Percentiles rank a stretch among this genome's conserved stretches.
Evolutionary conservation across 108 stramenopile species (phyloP).

Genomic region (Cyclotella kingstonii): DNA sequence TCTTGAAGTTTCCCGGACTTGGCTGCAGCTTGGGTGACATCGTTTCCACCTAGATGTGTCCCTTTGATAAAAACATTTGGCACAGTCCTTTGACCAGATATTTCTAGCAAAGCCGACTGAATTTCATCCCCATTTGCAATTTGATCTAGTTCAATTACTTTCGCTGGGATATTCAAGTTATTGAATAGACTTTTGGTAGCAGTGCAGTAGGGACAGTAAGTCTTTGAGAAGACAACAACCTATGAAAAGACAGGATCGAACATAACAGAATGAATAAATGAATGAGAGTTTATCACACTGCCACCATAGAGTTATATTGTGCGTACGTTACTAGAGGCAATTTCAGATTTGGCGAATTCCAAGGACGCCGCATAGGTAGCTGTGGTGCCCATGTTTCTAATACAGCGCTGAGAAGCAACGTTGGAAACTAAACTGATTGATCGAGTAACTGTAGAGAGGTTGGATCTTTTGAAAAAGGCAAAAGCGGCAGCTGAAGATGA

Average conservation of each 20-base stretch:
- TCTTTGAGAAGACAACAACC: slow-evolving; percentile 63
- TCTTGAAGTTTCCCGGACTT: slow-evolving; percentile 63
- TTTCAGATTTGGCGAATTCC: slow-evolving; percentile 72
- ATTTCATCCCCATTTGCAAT: slow-evolving; percentile 61
- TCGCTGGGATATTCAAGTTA: slow-evolving; percentile 40
- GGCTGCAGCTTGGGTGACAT: slow-evolving; percentile 68
- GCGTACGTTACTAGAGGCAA: slow-evolving; percentile 65
- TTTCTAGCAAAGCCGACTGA: slow-evolving; percentile 46
- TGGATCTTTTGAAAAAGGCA: slow-evolving; percentile 2
- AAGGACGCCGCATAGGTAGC: slow-evolving; percentile 19
- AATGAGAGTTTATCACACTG: background rate
- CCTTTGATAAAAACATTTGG: slow-evolving; percentile 66
- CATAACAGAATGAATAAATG: background rate
- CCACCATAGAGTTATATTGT: background rate
- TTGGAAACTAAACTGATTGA: background rate
- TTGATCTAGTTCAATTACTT: slow-evolving; percentile 61
- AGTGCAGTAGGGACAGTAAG: slow-evolving; percentile 74
- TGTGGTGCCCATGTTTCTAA: slow-evolving; percentile 5
- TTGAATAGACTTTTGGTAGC: slow-evolving; percentile 63
- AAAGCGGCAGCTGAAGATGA: slow-evolving; percentile 3
- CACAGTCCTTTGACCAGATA: slow-evolving; percentile 56
- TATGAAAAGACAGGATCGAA: background rate
- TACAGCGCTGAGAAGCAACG: background rate
- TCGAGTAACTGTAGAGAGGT: background rate
- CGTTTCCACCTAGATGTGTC: slow-evolving; percentile 77